Base-by-base conservation (phyloP, 331 rosid species). In the Ulmus americana region DNA sequence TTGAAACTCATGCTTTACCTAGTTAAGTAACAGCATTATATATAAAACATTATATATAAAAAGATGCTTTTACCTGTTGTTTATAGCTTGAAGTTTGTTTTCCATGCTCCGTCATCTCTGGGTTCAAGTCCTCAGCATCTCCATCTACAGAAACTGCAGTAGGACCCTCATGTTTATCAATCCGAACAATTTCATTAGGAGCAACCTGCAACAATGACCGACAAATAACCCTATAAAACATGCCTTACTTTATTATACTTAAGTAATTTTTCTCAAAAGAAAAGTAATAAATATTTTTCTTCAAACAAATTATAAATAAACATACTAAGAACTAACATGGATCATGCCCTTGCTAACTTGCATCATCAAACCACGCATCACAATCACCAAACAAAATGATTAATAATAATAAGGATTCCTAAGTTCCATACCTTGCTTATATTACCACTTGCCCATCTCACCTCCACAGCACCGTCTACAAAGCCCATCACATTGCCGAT, bases 391-490 rank as follows among this genome's bases (percentile, higher is more conserved):
- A 69, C 48, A 71, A 39, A 52, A 60, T 35, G n/a, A n/a, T 28
- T 13, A 45, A 57, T 41, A 59, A 54, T 12, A 45, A 52, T 39
- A 63, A 52, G 61, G 45, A 48, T 15, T 16, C 13, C 52, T 44
- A 66, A 59, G 63, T 42, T 62, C 6, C 53, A 73, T 87, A 90
- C 99, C 97, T 76, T 81, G 76, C 88, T 76, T 61, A 76, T 78
- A 58, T 76, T 70, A 74, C 95, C 96, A 60, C 72, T 76, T 60
- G 96, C 97, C 99, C 99, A 94, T 85, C 71, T 85, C 78, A 94
- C 95, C 81, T 87, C 97, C 67, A 94, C 87, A 7, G 71, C 56
- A 46, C 97, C 99, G 72, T 82, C 83, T 70, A 11, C 68, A 68
- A 90, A 81, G 71, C 91, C 90, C 3, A 61, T 75, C 72, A 90